These are phyloP conservation scores for Hibiscus mutabilis DNA, from an alignment of 345 rosid species.

Conservation along the genomic window DNA sequence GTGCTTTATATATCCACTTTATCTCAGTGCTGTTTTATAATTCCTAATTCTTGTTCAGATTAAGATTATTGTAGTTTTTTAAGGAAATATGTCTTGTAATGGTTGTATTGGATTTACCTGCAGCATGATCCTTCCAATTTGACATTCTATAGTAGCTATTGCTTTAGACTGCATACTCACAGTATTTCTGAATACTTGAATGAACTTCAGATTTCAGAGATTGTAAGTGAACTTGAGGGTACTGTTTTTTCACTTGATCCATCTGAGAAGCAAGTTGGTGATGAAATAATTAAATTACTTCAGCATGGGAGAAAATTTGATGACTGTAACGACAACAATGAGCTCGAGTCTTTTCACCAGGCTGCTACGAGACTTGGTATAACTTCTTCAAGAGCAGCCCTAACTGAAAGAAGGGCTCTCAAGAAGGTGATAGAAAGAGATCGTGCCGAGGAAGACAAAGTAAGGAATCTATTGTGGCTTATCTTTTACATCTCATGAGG, in stretches of 20 bases:
- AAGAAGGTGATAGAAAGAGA: slow-evolving; percentile 93
- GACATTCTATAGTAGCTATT: neutral
- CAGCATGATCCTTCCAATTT: neutral
- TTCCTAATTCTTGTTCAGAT: neutral
- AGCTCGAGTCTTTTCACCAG: slow-evolving; percentile 79
- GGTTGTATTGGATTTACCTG: neutral
- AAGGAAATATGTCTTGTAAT: neutral
- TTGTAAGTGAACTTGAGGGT: slow-evolving; percentile 68
- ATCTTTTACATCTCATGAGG: slow-evolving; percentile 88
- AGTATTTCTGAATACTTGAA: slow-evolving; percentile 7
- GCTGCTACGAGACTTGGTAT: slow-evolving; percentile 77
- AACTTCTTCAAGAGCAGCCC: slow-evolving; percentile 84
- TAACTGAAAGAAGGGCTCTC: slow-evolving; percentile 90
- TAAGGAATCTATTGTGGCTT: slow-evolving; percentile 93
- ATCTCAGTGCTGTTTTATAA: neutral
- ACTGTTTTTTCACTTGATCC: slow-evolving; percentile 57
- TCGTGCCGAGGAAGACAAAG: slow-evolving; percentile 95
- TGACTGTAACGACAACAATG: slow-evolving; percentile 47
- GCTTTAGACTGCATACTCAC: neutral
- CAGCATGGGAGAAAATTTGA: slow-evolving; percentile 89
- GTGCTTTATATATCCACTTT: neutral
- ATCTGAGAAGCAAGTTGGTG: slow-evolving; percentile 89
- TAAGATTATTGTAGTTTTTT: neutral
- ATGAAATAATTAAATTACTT: slow-evolving; percentile 69
- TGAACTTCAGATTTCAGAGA: slow-evolving; percentile 66